Conservation (phyloP, 2,329 filamentous ascomycete genomes). For the Colletotrichum lupini region DNA sequence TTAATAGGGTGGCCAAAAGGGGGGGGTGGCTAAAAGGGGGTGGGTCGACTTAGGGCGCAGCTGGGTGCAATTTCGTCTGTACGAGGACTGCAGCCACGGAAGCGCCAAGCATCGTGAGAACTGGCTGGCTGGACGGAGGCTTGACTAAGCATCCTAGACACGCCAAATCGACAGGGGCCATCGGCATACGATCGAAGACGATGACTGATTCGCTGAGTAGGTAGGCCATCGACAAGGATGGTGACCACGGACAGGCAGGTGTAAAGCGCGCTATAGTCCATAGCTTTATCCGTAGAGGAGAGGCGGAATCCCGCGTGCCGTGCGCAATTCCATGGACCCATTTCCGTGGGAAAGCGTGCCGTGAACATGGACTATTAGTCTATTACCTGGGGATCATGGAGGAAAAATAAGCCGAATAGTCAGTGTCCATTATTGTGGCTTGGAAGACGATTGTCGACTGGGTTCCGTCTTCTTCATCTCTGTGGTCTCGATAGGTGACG, state of each 20-base stretch:
- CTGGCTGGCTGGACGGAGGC: not conserved
- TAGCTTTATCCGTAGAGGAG: not conserved
- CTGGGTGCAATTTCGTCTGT: conserved; percentile 30
- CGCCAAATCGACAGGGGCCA: not conserved
- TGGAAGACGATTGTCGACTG: not conserved
- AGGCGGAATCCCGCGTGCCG: not conserved
- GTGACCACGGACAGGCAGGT: not conserved
- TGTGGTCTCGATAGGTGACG: not conserved
- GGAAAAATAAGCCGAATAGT: not conserved
- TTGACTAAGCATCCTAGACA: conserved; percentile 16
- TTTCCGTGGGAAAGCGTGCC: not conserved
- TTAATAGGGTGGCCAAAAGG: no score
- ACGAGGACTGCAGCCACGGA: conserved; percentile 24
- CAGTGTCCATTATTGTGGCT: conserved; percentile 9
- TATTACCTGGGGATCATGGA: not conserved
- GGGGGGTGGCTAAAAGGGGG: no score
- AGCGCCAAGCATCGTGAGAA: conserved; percentile 27
- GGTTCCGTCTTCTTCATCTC: conserved; percentile 2
- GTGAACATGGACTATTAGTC: conserved; percentile 4
- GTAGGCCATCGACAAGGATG: not conserved
- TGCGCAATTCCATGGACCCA: conserved; percentile 2
- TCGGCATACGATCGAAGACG: not conserved
- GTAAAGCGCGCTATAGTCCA: not conserved
- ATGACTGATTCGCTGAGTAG: not conserved
- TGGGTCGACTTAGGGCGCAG: no score